Evolutionary conservation across 2,329 filamentous ascomycete species (phyloP).

Genomic region (Cladosporium austrohemisphaericum): DNA sequence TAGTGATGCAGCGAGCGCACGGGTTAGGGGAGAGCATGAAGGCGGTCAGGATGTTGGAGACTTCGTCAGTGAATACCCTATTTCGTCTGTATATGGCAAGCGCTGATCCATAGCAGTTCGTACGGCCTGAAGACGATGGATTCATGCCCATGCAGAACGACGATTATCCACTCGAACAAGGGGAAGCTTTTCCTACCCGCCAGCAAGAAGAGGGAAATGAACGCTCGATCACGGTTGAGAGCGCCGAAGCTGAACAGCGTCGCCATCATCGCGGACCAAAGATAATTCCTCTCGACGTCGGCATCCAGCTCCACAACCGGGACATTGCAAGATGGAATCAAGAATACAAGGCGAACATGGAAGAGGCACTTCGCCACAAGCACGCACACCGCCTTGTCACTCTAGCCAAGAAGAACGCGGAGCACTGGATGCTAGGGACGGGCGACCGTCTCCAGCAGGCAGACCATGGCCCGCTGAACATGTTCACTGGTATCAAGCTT

Average conservation of each 20-base stretch:
- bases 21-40: conserved; percentile 42
- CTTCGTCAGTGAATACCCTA: conserved; percentile 33
- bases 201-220: not conserved
- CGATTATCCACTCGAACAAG: conserved; percentile 21
- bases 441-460: conserved; percentile 48
- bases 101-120: conserved; percentile 15
- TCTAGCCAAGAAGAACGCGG: conserved; percentile 60
- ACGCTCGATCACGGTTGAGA: conserved; percentile 33
- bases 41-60: conserved; percentile 34
- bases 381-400: conserved; percentile 35
- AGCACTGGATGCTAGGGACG: conserved; percentile 56
- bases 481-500: conserved; percentile 57
- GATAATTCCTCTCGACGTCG: conserved; percentile 46
- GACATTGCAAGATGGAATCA: conserved; percentile 56
- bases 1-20: conserved; percentile 31
- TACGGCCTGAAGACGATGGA: conserved; percentile 29
- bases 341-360: conserved; percentile 61
- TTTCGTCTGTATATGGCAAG: not conserved
- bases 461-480: conserved; percentile 51
- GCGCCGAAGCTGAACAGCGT: conserved; percentile 38
- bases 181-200: conserved; percentile 24
- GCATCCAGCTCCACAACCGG: conserved; percentile 52
- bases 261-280: conserved; percentile 36
- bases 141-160: conserved; percentile 30
- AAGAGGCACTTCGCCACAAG: conserved; percentile 43